Evolutionary conservation across 2,329 filamentous ascomycete species (phyloP).

Genomic region (Clonostachys sp.): DNA sequence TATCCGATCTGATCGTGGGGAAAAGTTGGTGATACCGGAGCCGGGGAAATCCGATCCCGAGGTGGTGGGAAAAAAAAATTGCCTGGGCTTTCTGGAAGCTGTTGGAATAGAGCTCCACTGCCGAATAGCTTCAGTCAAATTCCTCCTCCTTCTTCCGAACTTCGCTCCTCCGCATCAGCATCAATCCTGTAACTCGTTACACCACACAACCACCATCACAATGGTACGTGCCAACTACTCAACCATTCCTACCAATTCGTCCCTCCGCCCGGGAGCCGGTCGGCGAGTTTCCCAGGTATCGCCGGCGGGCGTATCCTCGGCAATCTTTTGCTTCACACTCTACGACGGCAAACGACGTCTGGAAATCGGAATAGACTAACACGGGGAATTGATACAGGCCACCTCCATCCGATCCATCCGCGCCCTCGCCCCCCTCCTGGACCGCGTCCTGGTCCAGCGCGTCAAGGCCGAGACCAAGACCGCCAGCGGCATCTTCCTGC

Average conservation of each 20-base stretch:
- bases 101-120: conserved; percentile 8
- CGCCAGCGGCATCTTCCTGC: conserved; percentile 93
- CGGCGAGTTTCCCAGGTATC: not conserved
- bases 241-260: not conserved
- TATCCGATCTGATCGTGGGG: no score
- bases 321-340: no score
- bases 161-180: conserved; percentile 1
- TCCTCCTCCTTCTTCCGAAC: conserved; percentile 1
- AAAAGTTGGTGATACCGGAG: not conserved
- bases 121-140: conserved; percentile 1
- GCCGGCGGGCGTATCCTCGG: no score
- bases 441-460: conserved; percentile 97
- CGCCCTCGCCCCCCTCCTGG: conserved; percentile 88
- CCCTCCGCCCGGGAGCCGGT: not conserved
- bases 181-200: conserved; percentile 1
- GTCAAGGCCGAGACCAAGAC: conserved; percentile 97
- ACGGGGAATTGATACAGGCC: conserved; percentile 31
- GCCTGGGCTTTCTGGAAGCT: conserved; percentile 8
- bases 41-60: conserved; percentile 2
- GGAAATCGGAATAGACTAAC: no score
- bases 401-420: conserved; percentile 91
- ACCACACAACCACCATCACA: conserved; percentile 8
- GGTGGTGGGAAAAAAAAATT: not conserved
- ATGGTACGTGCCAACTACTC: conserved; percentile 6
- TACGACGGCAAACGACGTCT: no score